Conservation (phyloP, 257 asterid species). For the Ligustrum vulgare region DNA sequence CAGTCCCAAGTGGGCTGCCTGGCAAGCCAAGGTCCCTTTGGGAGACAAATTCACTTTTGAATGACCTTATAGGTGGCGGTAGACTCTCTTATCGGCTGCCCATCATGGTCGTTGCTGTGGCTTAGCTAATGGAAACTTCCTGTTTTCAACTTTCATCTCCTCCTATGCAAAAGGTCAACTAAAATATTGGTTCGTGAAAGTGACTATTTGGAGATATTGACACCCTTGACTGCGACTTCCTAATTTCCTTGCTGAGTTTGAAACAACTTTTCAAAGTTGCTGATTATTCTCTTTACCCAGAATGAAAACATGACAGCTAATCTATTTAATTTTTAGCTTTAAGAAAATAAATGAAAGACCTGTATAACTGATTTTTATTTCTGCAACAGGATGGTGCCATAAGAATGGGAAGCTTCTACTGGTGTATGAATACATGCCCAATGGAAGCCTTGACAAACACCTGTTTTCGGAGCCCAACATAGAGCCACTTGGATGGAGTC, state of each 20-base stretch:
- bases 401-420: conserved; percentile 73
- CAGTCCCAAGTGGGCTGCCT: too few species aligned
- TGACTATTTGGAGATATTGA: conserved; percentile 17
- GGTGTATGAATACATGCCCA: conserved; percentile 92
- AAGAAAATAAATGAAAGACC: neutral
- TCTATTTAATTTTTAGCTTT: neutral
- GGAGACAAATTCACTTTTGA: conserved; percentile 17
- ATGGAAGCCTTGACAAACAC: conserved; percentile 80
- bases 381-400: conserved; percentile 85
- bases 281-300: neutral
- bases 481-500: conserved; percentile 56
- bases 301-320: neutral
- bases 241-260: too few species aligned
- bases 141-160: neutral
- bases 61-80: conserved; percentile 6
- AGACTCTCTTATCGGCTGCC: conserved; percentile 14
- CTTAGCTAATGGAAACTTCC: conserved; percentile 27
- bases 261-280: neutral
- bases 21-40: neutral
- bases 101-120: conserved; percentile 7
- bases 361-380: conserved; percentile 3
- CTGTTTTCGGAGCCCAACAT: conserved; percentile 51
- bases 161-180: conserved; percentile 2
- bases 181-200: conserved; percentile 21
- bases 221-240: too few species aligned